These are phyloP conservation scores for Eucalyptus melliodora DNA, from an alignment of 345 rosid species.

Conservation along the genomic window DNA sequence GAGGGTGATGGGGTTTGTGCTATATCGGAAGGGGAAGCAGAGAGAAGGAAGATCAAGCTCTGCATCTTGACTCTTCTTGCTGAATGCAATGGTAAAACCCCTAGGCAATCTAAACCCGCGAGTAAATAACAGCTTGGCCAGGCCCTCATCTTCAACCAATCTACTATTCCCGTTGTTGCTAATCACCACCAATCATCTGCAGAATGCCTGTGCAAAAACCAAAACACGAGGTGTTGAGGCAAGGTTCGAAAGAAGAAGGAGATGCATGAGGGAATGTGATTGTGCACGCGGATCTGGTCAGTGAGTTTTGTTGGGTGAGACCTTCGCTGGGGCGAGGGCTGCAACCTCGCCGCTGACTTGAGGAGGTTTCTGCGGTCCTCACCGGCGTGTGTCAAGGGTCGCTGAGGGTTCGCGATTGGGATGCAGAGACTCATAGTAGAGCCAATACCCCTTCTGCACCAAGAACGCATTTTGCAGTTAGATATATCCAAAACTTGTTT, in stretches of 20 bases:
- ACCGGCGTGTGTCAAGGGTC: background rate
- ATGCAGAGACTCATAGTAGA: background rate
- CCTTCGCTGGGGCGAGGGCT: background rate
- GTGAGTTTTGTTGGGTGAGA: background rate
- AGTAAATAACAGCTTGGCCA: background rate
- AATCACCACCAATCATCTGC: background rate
- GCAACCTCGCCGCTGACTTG: background rate
- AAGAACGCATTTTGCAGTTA: background rate
- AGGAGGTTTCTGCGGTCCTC: background rate
- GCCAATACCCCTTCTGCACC: background rate
- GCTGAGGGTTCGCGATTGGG: background rate
- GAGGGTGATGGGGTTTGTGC: background rate
- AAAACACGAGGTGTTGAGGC: background rate
- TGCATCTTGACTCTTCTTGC: background rate
- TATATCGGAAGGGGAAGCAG: background rate
- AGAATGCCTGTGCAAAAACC: background rate
- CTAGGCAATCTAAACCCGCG: background rate
- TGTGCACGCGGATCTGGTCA: background rate
- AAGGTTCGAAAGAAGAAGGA: background rate
- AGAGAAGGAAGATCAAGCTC: background rate
- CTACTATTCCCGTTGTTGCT: background rate
- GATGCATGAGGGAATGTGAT: background rate
- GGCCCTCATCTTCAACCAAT: background rate
- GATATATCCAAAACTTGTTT: background rate
- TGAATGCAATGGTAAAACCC: background rate